Conservation (phyloP, 2,329 filamentous ascomycete genomes). For the Juglanconis oblonga region DNA sequence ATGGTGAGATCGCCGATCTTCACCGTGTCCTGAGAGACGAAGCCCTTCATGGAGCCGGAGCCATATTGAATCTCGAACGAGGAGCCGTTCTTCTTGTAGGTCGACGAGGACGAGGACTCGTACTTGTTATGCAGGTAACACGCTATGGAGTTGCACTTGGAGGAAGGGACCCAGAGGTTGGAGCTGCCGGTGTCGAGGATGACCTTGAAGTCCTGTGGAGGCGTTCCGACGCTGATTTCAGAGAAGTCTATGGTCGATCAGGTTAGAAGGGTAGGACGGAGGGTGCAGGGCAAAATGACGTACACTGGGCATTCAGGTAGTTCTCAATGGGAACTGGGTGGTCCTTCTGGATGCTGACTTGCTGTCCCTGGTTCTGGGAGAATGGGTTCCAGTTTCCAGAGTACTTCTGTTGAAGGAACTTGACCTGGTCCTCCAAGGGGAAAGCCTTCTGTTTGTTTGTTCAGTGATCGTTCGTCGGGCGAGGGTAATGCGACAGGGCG, state of each 20-base stretch:
- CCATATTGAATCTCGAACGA: conserved; percentile 93
- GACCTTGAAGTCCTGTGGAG: conserved; percentile 95
- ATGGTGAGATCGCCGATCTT: conserved; percentile 86
- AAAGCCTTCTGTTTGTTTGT: conserved; percentile 58
- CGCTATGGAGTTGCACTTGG: conserved; percentile 88
- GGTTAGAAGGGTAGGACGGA: conserved; percentile 2
- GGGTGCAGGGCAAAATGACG: conserved; percentile 32
- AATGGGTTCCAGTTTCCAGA: conserved; percentile 55
- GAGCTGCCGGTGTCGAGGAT: conserved; percentile 98
- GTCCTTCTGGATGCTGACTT: conserved; percentile 30
- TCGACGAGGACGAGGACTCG: conserved; percentile 83
- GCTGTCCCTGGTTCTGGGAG: conserved; percentile 12
- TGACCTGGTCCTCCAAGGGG: conserved; percentile 77
- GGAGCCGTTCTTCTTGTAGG: conserved; percentile 91
- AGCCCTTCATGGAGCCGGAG: conserved; percentile 89
- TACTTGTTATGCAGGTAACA: conserved; percentile 98
- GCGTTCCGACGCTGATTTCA: conserved; percentile 88
- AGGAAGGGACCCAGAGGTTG: conserved; percentile 96
- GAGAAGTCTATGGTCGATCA: conserved; percentile 75
- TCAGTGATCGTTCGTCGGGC: conserved; percentile 10
- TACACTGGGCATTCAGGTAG: conserved; percentile 99
- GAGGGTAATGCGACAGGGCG: background rate
- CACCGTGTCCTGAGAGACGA: conserved; percentile 84
- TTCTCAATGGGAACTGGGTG: conserved; percentile 91
- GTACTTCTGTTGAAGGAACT: conserved; percentile 91